Evolutionary conservation across 306 rosid genomes (phyloP), one percentile per base, ranked within the genome.

Genomic region (Trifolium repens): DNA sequence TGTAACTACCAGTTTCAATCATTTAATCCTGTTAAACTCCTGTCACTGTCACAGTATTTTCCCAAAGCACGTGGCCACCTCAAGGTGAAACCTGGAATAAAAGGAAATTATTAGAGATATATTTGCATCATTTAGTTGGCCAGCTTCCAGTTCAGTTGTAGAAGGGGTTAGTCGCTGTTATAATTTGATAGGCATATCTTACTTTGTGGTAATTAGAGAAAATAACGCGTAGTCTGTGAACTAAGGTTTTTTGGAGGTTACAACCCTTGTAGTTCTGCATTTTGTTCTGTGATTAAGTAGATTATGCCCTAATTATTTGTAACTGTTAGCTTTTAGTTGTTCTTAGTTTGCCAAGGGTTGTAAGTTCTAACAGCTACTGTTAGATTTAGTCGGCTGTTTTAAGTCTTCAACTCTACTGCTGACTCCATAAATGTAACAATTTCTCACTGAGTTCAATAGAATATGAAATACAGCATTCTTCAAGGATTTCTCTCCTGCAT

Each of bases 51-150:
- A 34, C 53, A 17, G 26, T 53, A 35, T 40, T 43, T 27, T 35
- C 39, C 60, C 50, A 47, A 47, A 59, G 46, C 74, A 73, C 5
- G 32, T 55, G 58, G 35, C 76, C 39, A 39, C 57, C 67, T 78
- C 57, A 61, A 49, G 58, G 72, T 53, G 8, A 27, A n/a, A 54
- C 22, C 67, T 11, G 32, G 53, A 63, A 22, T 71, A 32, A 27
- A 72, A 65, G 15, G 5, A 16, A 35, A 0, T 10, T 34, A 26
- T 32, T 63, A 63, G 46, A 63, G 47, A 63, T 42, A 19, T 65
- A 5, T 17, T 42, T 42, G 17, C 27, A 12, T 11, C 5, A 17
- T 8, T 22, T 1, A 43, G 50, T 62, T 34, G 44, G 5, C n/a
- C 46, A 64, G 27, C 17, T 49, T 39, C 71, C 32, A 43, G 37